Evolutionary conservation across 257 asterid genomes (phyloP).

Genomic region (Plantago ovata): DNA sequence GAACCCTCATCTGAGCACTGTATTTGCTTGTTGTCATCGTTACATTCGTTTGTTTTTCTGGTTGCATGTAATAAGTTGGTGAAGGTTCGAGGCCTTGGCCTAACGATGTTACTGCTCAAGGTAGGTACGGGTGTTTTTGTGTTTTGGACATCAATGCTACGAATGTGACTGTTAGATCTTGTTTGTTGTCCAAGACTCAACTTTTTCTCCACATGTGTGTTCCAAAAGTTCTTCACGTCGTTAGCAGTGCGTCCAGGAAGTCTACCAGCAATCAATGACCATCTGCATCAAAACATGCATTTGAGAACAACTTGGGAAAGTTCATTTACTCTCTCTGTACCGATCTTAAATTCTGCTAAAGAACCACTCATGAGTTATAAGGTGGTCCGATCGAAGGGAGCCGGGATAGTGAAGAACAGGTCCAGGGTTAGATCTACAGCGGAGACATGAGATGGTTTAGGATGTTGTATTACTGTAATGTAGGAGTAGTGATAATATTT

Average conservation of each 20-base stretch:
- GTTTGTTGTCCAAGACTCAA: neutral
- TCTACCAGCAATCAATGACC: conserved; percentile 36
- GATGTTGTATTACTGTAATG: too few species aligned
- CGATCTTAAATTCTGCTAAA: too few species aligned
- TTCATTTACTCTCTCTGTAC: too few species aligned
- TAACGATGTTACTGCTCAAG: conserved; percentile 4
- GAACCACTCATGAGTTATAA: too few species aligned
- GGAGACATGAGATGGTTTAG: too few species aligned
- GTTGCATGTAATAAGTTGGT: neutral
- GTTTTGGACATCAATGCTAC: neutral
- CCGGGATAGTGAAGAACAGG: too few species aligned
- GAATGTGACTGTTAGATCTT: neutral
- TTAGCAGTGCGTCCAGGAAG: conserved; percentile 32
- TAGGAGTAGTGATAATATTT: too few species aligned
- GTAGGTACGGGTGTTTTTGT: neutral
- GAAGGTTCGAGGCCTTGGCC: conserved; percentile 27
- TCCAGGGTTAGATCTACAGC: too few species aligned
- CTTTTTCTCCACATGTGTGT: conserved; percentile 14
- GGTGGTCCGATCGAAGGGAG: too few species aligned
- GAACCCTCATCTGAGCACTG: neutral
- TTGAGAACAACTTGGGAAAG: neutral
- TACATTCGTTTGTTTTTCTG: neutral
- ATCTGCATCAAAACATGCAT: conserved; percentile 13
- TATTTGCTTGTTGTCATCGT: neutral
- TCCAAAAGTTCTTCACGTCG: conserved; percentile 37